Conservation (phyloP, 371 early-diverging fungal species). For the Mortierella sp. region DNA sequence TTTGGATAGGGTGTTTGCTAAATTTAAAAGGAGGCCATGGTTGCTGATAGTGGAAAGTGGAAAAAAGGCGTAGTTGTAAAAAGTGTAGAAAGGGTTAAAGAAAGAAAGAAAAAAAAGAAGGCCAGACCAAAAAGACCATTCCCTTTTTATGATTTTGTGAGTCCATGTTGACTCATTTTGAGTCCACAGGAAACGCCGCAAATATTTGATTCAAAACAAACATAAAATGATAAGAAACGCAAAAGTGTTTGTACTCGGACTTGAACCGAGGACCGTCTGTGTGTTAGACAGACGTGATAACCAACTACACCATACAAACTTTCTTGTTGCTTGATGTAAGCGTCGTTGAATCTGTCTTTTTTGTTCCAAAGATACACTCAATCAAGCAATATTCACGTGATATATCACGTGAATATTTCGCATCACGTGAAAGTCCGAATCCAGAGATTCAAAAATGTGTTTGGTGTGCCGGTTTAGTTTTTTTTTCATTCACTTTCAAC, state of each 20-base stretch:
- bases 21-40: conserved; percentile 12
- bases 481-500: background rate
- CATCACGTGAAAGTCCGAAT: background rate
- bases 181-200: background rate
- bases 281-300: conserved; percentile 95
- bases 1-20: background rate
- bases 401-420: background rate
- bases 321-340: conserved; percentile 72
- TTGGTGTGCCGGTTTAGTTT: background rate
- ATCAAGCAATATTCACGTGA: background rate
- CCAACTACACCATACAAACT: conserved; percentile 92
- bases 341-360: too few species aligned
- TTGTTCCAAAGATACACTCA: background rate
- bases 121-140: background rate
- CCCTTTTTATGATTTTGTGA: background rate
- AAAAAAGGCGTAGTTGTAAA: background rate
- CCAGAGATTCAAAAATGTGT: background rate
- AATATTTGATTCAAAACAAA: background rate
- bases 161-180: background rate
- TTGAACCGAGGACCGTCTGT: conserved; percentile 90
- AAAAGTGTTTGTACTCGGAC: conserved; percentile 62
- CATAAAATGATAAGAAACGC: background rate
- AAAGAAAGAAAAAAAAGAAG: background rate
- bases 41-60: conserved; percentile 6
- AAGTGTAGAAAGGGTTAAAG: conserved; percentile 8